Conservation (phyloP, 352 stramenopile species). For the Pythium sukuiense region DNA sequence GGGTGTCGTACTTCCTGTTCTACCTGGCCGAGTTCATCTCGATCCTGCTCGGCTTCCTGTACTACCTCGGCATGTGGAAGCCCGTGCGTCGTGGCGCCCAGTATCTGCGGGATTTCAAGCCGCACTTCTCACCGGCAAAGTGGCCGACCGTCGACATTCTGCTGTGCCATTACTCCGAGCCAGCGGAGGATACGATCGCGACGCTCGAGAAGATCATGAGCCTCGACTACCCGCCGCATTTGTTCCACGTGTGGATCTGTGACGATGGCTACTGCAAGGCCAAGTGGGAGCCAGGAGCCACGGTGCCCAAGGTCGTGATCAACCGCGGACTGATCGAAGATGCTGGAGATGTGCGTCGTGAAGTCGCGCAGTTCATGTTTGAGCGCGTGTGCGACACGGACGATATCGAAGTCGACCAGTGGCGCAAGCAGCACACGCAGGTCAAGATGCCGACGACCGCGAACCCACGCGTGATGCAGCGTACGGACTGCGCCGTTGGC, state of each 20-base stretch:
- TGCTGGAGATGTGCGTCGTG: constrained; percentile 72
- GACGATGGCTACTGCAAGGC: constrained; percentile 84
- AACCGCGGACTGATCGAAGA: constrained; percentile 82
- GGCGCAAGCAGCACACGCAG: constrained; percentile 84
- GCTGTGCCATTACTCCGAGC: constrained; percentile 81
- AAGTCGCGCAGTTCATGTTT: constrained; percentile 89
- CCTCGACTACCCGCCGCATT: constrained; percentile 84
- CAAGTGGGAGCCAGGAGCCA: constrained; percentile 83
- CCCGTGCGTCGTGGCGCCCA: constrained; percentile 82
- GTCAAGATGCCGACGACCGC: constrained; percentile 74
- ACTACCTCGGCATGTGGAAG: constrained; percentile 91
- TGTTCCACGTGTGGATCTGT: constrained; percentile 84
- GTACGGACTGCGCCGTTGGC: constrained; percentile 69
- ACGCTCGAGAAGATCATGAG: constrained; percentile 88
- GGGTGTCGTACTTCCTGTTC: constrained; percentile 79
- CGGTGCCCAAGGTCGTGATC: constrained; percentile 62
- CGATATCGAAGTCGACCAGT: constrained; percentile 86
- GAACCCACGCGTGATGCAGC: constrained; percentile 72
- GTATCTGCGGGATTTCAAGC: constrained; percentile 89
- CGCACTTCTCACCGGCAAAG: constrained; percentile 18
- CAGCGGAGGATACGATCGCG: constrained; percentile 82
- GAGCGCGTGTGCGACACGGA: constrained; percentile 84
- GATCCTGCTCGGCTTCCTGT: constrained; percentile 69
- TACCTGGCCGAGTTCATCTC: constrained; percentile 64
- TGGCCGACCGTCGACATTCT: constrained; percentile 79